Percentiles rank a stretch among this genome's conserved stretches.
These are phyloP conservation scores for Punica granatum DNA, from an alignment of 345 rosid genomes.

Conservation along the genomic window DNA sequence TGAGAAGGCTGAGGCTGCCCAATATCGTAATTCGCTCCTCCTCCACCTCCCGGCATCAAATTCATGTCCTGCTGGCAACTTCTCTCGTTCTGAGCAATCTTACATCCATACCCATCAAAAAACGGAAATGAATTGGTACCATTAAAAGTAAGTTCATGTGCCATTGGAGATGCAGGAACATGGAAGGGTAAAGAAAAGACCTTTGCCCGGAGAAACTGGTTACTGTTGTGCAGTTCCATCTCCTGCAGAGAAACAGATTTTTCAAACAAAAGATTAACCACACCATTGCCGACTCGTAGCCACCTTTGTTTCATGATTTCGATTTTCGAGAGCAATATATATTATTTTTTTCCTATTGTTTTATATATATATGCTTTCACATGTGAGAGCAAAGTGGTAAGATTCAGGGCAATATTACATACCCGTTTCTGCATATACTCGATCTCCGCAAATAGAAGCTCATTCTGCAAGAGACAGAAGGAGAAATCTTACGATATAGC, in stretches of 20 bases:
- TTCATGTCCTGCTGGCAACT: conserved; percentile 54
- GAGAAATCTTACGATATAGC: too few relatives aligned
- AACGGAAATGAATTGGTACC: not conserved
- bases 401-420: conserved; percentile 7
- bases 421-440: conserved; percentile 97
- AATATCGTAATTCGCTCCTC: conserved; percentile 51
- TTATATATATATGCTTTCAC: not conserved
- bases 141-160: not conserved
- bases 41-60: conserved; percentile 78
- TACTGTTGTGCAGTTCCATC: conserved; percentile 85
- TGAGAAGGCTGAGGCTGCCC: conserved; percentile 40
- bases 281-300: too few relatives aligned
- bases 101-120: conserved; percentile 10
- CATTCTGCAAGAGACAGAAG: conserved; percentile 42
- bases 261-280: not conserved
- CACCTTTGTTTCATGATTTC: too few relatives aligned
- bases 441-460: conserved; percentile 75
- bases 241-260: conserved; percentile 36
- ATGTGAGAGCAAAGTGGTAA: not conserved
- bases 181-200: conserved; percentile 22
- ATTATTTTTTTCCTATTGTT: not conserved
- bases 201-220: conserved; percentile 94
- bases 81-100: conserved; percentile 86
- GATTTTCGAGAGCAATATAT: too few relatives aligned
- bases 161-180: not conserved